Percentiles rank a stretch among this genome's conserved stretches.
Conservation (phyloP, 805 yeast genomes). For the Helenozyma rhizophorensis region DNA sequence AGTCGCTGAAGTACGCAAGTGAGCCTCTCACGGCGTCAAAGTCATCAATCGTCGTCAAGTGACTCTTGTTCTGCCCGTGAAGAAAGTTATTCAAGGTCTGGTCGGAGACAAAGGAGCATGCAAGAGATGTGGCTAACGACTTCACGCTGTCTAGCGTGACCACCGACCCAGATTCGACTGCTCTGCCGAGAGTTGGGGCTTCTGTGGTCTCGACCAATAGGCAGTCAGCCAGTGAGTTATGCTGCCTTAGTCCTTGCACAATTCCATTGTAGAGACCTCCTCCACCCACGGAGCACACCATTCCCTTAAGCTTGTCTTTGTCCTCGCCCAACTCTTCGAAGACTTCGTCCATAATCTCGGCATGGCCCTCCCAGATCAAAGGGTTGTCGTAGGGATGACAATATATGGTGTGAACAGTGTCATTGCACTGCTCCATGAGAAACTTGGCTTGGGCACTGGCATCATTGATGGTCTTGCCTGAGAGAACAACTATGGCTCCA, state of each 20-base stretch:
- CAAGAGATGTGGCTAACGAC: constrained; percentile 62
- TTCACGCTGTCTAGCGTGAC: constrained; percentile 42
- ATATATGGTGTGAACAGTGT: constrained; percentile 32
- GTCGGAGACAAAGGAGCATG: constrained; percentile 54
- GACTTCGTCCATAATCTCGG: constrained; percentile 35
- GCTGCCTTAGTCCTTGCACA: constrained; percentile 35
- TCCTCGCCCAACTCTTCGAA: constrained; percentile 22
- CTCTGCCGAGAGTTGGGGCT: constrained; percentile 53
- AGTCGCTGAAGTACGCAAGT: constrained; percentile 46
- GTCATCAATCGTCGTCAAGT: constrained; percentile 39
- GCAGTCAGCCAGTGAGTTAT: constrained; percentile 22
- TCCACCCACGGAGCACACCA: constrained; percentile 55
- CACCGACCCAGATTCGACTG: constrained; percentile 43
- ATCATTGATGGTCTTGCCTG: constrained; percentile 46
- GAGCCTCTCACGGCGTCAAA: constrained; percentile 53
- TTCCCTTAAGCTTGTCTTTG: constrained; percentile 33
- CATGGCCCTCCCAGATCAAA: constrained; percentile 52
- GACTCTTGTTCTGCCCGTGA: constrained; percentile 12
- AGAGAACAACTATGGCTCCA: constrained; percentile 49
- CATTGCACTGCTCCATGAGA: constrained; percentile 17
- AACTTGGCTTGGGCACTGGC: constrained; percentile 43
- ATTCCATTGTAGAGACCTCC: constrained; percentile 56
- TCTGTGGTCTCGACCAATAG: constrained; percentile 57
- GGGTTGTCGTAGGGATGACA: constrained; percentile 55
- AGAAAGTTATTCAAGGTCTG: constrained; percentile 40